phyloP scores from a whole-genome alignment of 768 basidiomycete species.

The Pilatotrama ljubarskyi region DNA sequence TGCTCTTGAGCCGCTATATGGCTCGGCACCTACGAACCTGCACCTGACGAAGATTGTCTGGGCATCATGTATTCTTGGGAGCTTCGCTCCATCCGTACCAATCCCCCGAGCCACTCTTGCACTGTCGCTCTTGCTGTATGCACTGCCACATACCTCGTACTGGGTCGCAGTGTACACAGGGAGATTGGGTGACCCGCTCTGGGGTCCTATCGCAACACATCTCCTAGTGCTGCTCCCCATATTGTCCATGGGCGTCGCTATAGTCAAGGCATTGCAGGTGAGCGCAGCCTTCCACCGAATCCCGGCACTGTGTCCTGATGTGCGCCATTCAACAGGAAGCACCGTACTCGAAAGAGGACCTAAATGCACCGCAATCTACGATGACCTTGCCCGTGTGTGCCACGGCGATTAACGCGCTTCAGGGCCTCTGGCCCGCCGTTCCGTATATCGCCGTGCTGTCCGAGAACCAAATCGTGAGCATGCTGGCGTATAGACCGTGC shows the following conservation, averaged over 20 bases:
- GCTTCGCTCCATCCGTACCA: conserved; percentile 36
- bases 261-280: conserved; percentile 45
- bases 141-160: conserved; percentile 62
- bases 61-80: conserved; percentile 34
- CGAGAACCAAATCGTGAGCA: conserved; percentile 15
- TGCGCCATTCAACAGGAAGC: conserved; percentile 16
- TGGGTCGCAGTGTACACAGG: conserved; percentile 64
- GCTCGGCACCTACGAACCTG: conserved; percentile 52
- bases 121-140: conserved; percentile 42
- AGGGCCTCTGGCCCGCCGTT: conserved; percentile 30
- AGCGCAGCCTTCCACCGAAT: conserved; percentile 17
- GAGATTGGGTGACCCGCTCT: conserved; percentile 49
- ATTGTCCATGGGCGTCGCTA: conserved; percentile 48
- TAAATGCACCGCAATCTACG: conserved; percentile 21
- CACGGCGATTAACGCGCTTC: conserved; percentile 29
- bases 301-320: background rate
- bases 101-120: conserved; percentile 36
- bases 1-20: conserved; percentile 69
- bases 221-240: conserved; percentile 55
- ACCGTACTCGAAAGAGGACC: conserved; percentile 16
- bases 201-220: conserved; percentile 65
- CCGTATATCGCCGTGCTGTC: conserved; percentile 10
- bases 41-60: conserved; percentile 46
- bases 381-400: conserved; percentile 30
- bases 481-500: background rate